Evolutionary conservation across 805 yeast genomes (phyloP).

Genomic region (Saitoella complicata): DNA sequence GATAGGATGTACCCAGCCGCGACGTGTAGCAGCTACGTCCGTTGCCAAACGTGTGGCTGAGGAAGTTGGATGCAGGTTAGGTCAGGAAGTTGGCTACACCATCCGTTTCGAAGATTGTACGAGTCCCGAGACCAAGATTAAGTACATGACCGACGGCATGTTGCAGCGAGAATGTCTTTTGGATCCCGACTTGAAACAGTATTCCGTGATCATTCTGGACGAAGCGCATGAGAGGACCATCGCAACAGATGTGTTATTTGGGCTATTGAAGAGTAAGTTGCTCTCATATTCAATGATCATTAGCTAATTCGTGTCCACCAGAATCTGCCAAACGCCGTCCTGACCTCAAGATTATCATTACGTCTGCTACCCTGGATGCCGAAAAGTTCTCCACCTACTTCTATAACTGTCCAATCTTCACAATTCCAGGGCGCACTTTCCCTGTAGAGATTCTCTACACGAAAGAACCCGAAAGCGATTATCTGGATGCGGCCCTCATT

Average conservation of each 20-base stretch:
- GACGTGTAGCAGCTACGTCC: conserved; percentile 70
- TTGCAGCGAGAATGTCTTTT: conserved; percentile 64
- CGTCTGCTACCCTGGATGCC: conserved; percentile 93
- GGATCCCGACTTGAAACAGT: conserved; percentile 50
- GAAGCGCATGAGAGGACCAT: conserved; percentile 95
- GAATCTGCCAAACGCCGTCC: conserved; percentile 42
- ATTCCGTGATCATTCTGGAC: conserved; percentile 80
- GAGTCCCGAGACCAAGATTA: conserved; percentile 47
- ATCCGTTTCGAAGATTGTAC: conserved; percentile 76
- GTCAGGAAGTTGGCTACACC: conserved; percentile 75
- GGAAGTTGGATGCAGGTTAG: conserved; percentile 68
- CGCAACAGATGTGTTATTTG: conserved; percentile 73
- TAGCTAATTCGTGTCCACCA: conserved; percentile 1
- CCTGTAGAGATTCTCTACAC: conserved; percentile 82
- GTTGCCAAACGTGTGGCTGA: conserved; percentile 86
- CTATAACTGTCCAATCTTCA: conserved; percentile 67
- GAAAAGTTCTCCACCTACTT: conserved; percentile 71
- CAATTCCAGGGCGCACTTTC: conserved; percentile 82
- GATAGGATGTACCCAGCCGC: conserved; percentile 63
- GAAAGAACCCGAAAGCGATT: conserved; percentile 76
- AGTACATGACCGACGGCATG: conserved; percentile 96
- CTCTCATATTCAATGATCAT: background rate
- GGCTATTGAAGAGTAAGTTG: conserved; percentile 46
- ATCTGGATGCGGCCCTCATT: conserved; percentile 73
- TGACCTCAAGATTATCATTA: conserved; percentile 59